Evolutionary conservation across 768 basidiomycete genomes (phyloP).

Genomic region (Tephrocybe sp.): DNA sequence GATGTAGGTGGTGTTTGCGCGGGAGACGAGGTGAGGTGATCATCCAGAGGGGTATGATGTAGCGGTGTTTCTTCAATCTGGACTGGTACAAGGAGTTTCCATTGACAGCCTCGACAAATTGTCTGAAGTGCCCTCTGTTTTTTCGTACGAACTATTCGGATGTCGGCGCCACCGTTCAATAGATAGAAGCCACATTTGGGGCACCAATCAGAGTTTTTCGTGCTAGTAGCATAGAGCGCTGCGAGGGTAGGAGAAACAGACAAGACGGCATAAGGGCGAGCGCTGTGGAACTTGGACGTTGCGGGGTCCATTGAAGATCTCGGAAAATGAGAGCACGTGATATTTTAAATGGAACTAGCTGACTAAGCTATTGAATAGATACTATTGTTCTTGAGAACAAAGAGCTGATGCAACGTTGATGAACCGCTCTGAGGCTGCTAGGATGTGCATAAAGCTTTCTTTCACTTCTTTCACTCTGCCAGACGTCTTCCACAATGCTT

Average conservation of each 20-base stretch:
- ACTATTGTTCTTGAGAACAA: slow-evolving; percentile 22
- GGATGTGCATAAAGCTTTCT: slow-evolving; percentile 10
- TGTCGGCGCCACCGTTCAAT: slow-evolving; percentile 37
- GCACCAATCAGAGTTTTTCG: slow-evolving; percentile 35
- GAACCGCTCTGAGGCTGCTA: too few species aligned
- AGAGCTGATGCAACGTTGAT: too few species aligned
- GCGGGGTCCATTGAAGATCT: slow-evolving; percentile 23
- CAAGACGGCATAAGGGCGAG: slow-evolving; percentile 49
- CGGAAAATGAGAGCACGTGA: slow-evolving; percentile 13
- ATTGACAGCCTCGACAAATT: slow-evolving; percentile 33
- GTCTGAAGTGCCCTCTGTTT: slow-evolving; percentile 23
- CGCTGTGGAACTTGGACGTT: slow-evolving; percentile 45
- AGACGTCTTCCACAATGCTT: slow-evolving; percentile 18
- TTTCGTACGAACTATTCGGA: slow-evolving; percentile 32
- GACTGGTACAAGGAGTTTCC: slow-evolving; percentile 18
- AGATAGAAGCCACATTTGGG: slow-evolving; percentile 53
- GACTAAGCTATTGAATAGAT: too few species aligned
- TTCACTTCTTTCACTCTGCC: slow-evolving; percentile 9
- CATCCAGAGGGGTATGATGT: not conserved
- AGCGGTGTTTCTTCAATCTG: slow-evolving; percentile 7
- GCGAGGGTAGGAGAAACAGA: slow-evolving; percentile 57
- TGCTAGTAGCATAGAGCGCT: slow-evolving; percentile 55
- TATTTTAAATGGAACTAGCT: slow-evolving; percentile 2
- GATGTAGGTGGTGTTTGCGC: slow-evolving; percentile 13
- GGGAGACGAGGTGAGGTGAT: slow-evolving; percentile 7